Evolutionary conservation across 805 yeast genomes (phyloP).

Genomic region (Wickerhamomyces canadensis): DNA sequence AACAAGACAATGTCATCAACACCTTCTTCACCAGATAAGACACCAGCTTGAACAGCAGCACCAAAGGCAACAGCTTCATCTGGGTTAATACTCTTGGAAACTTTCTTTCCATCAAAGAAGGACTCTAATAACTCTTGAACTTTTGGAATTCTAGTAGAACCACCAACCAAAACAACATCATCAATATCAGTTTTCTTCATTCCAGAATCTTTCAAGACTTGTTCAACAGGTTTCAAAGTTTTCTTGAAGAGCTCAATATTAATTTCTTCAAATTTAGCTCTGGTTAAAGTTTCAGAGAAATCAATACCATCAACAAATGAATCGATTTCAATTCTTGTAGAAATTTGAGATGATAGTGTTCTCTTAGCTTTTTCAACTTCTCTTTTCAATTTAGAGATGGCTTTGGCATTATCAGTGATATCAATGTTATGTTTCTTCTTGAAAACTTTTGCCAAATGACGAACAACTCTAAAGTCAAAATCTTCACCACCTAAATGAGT

Average conservation of each 20-base stretch:
- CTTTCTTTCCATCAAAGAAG: slow-evolving; percentile 90
- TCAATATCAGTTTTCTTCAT: slow-evolving; percentile 81
- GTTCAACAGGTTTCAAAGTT: slow-evolving; percentile 94
- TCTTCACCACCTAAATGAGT: slow-evolving; percentile 98
- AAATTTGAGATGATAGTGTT: slow-evolving; percentile 90
- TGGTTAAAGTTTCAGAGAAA: slow-evolving; percentile 89
- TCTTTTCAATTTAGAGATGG: slow-evolving; percentile 90
- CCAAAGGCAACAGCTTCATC: slow-evolving; percentile 99
- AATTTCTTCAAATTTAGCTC: slow-evolving; percentile 97
- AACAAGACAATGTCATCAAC: slow-evolving; percentile 84
- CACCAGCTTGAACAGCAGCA: slow-evolving; percentile 99
- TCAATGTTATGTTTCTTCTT: slow-evolving; percentile 92
- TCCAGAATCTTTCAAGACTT: slow-evolving; percentile 90
- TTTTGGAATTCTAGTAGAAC: slow-evolving; percentile 99
- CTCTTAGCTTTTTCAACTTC: slow-evolving; percentile 99
- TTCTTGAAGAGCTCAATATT: slow-evolving; percentile 90
- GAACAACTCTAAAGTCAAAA: slow-evolving; percentile 83
- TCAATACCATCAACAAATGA: slow-evolving; percentile 92
- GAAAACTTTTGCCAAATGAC: slow-evolving; percentile 80
- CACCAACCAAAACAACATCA: slow-evolving; percentile 97
- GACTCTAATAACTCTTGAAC: slow-evolving; percentile 89
- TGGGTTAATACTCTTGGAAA: slow-evolving; percentile 96
- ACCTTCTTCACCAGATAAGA: slow-evolving; percentile 91
- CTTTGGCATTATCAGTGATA: slow-evolving; percentile 73
- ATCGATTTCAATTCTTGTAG: slow-evolving; percentile 94